These are phyloP conservation scores for Phragmites australis DNA, from an alignment of 176 grass and related monocot species.

Conservation along the genomic window DNA sequence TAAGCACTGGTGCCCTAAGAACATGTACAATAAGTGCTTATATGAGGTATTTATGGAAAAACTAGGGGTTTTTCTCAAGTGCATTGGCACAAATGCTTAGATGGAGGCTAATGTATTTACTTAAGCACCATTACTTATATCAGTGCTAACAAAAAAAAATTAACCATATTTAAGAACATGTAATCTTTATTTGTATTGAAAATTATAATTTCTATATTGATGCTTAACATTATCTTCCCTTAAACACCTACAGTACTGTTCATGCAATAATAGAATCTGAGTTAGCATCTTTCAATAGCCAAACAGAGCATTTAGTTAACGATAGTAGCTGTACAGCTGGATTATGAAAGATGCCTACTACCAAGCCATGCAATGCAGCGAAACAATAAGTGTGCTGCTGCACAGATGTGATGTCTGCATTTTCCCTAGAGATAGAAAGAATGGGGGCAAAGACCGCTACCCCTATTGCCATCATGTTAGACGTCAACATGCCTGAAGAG, in stretches of 20 bases:
- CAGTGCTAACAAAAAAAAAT: too few species aligned
- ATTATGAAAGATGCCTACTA: neutral
- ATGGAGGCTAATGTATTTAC: too few species aligned
- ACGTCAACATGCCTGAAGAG: neutral
- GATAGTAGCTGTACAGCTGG: neutral
- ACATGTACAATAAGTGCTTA: too few species aligned
- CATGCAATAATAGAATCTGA: neutral
- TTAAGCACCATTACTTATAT: too few species aligned
- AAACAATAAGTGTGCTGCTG: neutral
- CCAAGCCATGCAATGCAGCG: neutral
- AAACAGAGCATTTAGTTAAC: neutral
- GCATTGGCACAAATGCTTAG: too few species aligned
- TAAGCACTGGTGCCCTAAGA: too few species aligned
- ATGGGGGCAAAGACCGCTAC: neutral
- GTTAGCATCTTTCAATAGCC: slow-evolving; percentile 16
- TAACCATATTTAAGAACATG: too few species aligned
- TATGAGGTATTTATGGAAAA: too few species aligned
- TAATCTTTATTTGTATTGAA: too few species aligned
- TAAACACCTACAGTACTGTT: neutral
- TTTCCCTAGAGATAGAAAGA: neutral
- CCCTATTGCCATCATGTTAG: neutral
- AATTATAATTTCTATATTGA: too few species aligned
- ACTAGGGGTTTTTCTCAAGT: too few species aligned
- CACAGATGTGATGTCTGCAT: neutral
- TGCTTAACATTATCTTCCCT: too few species aligned